These are phyloP conservation scores for Onygena corvina DNA, from an alignment of 2,329 filamentous ascomycete genomes.

Conservation along the genomic window DNA sequence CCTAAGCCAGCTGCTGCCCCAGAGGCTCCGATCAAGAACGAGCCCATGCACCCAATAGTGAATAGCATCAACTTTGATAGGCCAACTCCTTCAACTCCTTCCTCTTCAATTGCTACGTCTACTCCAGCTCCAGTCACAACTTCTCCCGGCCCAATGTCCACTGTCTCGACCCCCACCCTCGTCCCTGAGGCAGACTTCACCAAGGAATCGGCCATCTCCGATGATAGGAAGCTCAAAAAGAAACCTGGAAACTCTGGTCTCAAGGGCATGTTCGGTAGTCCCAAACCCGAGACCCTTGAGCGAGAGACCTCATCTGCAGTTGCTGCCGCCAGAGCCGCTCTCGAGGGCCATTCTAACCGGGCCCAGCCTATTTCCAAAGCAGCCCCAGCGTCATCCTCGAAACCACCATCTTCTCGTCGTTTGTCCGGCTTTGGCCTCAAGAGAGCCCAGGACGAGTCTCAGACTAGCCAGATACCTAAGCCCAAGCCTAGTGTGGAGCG, in stretches of 20 bases:
- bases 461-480: conserved; percentile 9
- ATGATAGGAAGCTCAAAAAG: conserved; percentile 36
- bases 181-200: background rate
- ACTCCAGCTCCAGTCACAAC: conserved; percentile 4
- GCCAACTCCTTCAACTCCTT: background rate
- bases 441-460: conserved; percentile 18
- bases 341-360: conserved; percentile 28
- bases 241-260: conserved; percentile 32
- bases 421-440: conserved; percentile 25
- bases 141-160: conserved; percentile 13
- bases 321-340: conserved; percentile 33
- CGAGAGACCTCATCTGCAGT: conserved; percentile 24
- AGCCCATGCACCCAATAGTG: conserved; percentile 3
- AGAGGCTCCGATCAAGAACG: background rate
- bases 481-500: conserved; percentile 16
- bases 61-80: conserved; percentile 6
- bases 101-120: background rate
- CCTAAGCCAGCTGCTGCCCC: background rate
- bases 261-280: conserved; percentile 33
- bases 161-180: conserved; percentile 18
- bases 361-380: conserved; percentile 11
- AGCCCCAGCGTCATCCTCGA: conserved; percentile 21
- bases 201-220: conserved; percentile 15
- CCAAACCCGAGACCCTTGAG: conserved; percentile 24
- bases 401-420: background rate